These are phyloP conservation scores for Nemophila menziesii DNA, from an alignment of 257 asterid genomes.

Conservation along the genomic window DNA sequence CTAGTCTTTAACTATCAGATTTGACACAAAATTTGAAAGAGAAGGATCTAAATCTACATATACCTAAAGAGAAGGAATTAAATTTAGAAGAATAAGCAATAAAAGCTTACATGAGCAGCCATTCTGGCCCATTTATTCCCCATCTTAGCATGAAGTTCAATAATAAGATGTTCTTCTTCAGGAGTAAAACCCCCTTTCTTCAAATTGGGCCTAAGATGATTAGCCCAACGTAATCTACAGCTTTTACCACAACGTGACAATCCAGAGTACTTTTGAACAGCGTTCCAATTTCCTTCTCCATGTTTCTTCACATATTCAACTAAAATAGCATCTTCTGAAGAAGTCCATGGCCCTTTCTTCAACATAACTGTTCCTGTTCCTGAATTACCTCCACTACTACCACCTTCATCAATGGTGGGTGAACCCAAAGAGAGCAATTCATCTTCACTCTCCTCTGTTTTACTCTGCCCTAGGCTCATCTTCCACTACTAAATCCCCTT, in stretches of 20 bases:
- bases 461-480: slow-evolving; percentile 30
- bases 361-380: slow-evolving; percentile 24
- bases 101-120: slow-evolving; percentile 67
- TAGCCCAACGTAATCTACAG: slow-evolving; percentile 63
- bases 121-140: slow-evolving; percentile 68
- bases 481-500: slow-evolving; percentile 1
- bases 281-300: slow-evolving; percentile 70
- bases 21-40: too few species aligned
- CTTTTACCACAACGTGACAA: slow-evolving; percentile 66
- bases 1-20: too few species aligned
- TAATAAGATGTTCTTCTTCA: slow-evolving; percentile 45
- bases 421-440: slow-evolving; percentile 44
- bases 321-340: slow-evolving; percentile 52
- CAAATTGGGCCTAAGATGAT: slow-evolving; percentile 60
- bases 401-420: slow-evolving; percentile 40
- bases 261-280: slow-evolving; percentile 55
- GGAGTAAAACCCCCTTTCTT: slow-evolving; percentile 57
- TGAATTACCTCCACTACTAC: slow-evolving; percentile 27
- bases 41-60: too few species aligned
- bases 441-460: slow-evolving; percentile 29
- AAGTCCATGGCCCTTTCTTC: slow-evolving; percentile 69
- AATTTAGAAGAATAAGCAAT: too few species aligned
- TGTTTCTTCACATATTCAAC: slow-evolving; percentile 51
- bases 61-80: too few species aligned
- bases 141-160: slow-evolving; percentile 68